Evolutionary conservation across 768 basidiomycete genomes (phyloP), one percentile per base, ranked within the genome.

Genomic region (Calocera viscosa): DNA sequence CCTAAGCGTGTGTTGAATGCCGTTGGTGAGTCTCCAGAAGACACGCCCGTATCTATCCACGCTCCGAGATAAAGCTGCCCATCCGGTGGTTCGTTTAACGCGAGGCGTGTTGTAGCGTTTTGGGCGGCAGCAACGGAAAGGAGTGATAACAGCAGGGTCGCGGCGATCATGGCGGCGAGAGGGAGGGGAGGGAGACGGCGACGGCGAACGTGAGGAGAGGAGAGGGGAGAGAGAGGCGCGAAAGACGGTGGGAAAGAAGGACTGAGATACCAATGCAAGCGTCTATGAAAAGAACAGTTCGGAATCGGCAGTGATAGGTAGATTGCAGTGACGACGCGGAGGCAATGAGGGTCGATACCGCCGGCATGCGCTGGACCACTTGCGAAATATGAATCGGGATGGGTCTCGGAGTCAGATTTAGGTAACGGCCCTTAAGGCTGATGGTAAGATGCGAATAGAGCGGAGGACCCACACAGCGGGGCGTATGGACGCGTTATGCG

Each of bases 41-140:
- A 16, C 53, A 60, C 53, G 16, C 26, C 14, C 24, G 53, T 64
- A 32, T 64, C 64, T 11, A 64, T 22, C 64, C 64, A 64, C 12
- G 64, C 64, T 16, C 64, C 64, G 33, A 64, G 64, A 22, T 40
- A 64, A 11, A 64, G 35, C 64, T 64, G 64, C 22, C 64, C 64
- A 40, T 64, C 34, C n/a, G 64, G 64, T 64, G 64, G 64, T 26
- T 60, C 53, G 19, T 60, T 60, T 22, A 60, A 32, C 8, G 53
- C 53, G 5, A 60, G 53, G 16, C 26, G 2, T 28, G 53, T 32
- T 30, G 53, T 60, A 16, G 53, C 30, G 14, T 26, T 60, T 32
- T 60, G 53, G 14, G 26, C 53, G 16, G 53, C 14, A 10, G 30
- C 30, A 26, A 60, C 53, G 16, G 53, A 28, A 16, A 60, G 24